A percentile compares a stretch with the other conserved stretches of the same genome.
Conservation (phyloP, 352 stramenopile genomes). For the Stramenopiles sp. region DNA sequence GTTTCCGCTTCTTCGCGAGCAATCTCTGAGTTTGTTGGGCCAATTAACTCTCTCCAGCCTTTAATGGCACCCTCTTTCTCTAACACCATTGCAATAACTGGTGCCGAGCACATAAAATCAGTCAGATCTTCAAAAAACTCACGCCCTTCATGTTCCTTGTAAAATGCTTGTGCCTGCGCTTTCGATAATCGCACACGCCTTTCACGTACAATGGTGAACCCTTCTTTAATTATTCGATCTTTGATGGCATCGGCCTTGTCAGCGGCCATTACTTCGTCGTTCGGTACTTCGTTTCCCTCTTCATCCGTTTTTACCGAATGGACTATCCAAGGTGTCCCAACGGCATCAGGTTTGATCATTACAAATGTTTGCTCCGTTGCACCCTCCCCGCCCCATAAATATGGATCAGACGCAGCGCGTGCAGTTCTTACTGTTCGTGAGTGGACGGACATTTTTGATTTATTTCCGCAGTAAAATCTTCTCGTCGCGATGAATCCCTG, state of each 20-base stretch:
- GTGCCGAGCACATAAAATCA: constrained; percentile 35
- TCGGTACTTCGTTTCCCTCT: too few relatives aligned
- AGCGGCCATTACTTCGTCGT: too few relatives aligned
- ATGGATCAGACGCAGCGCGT: too few relatives aligned
- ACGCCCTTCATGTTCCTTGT: constrained; percentile 27
- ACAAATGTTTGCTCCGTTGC: too few relatives aligned
- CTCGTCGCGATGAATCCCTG: too few relatives aligned
- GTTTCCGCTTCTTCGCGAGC: constrained; percentile 8
- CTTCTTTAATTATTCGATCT: constrained; percentile 32
- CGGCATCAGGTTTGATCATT: too few relatives aligned
- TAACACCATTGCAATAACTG: constrained; percentile 42
- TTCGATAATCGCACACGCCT: constrained; percentile 30
- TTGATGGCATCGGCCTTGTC: constrained; percentile 21
- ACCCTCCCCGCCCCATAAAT: too few relatives aligned
- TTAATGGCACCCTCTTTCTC: constrained; percentile 19
- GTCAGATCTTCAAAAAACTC: constrained; percentile 35
- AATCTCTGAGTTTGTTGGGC: not conserved
- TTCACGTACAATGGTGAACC: constrained; percentile 34
- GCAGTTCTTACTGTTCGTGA: too few relatives aligned
- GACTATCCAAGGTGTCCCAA: too few relatives aligned
- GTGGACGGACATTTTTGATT: too few relatives aligned
- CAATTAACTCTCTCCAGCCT: not conserved
- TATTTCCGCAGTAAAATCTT: too few relatives aligned
- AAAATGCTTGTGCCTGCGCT: constrained; percentile 26
- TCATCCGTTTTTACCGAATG: constrained; percentile 8